These are phyloP conservation scores for Artemisia argyi DNA, from an alignment of 129 eudicot genomes.

Conservation along the genomic window DNA sequence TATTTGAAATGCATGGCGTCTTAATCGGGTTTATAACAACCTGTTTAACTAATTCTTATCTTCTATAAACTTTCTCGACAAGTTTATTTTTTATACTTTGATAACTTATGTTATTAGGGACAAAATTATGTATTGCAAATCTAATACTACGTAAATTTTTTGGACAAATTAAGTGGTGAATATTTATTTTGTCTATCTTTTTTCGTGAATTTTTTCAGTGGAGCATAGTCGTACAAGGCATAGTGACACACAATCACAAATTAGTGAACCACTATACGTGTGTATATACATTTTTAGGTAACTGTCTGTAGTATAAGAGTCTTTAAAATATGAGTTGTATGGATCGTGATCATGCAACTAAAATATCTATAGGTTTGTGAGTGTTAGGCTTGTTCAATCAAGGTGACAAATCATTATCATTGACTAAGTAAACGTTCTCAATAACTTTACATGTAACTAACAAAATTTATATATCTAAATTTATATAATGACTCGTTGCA, in stretches of 20 bases:
- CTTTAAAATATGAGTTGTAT: background rate
- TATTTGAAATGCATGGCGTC: constrained; percentile 13
- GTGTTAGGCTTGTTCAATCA: constrained; percentile 17
- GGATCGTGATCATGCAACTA: constrained; percentile 4
- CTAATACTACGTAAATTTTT: too few relatives aligned
- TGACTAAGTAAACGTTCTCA: constrained; percentile 11
- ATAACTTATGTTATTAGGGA: background rate
- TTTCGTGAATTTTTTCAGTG: too few relatives aligned
- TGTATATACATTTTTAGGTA: too few relatives aligned
- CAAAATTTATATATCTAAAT: too few relatives aligned
- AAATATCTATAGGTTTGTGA: constrained; percentile 11
- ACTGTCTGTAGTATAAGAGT: too few relatives aligned
- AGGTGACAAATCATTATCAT: constrained; percentile 15
- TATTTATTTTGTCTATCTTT: too few relatives aligned
- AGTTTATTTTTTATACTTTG: background rate
- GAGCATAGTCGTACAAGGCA: too few relatives aligned
- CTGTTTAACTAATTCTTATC: constrained; percentile 19
- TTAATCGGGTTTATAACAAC: constrained; percentile 28
- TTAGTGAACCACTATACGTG: too few relatives aligned
- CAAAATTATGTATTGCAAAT: too few relatives aligned
- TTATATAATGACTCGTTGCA: too few relatives aligned
- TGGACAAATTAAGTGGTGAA: too few relatives aligned
- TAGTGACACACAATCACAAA: too few relatives aligned
- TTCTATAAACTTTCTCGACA: constrained; percentile 8
- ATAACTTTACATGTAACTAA: background rate